Conservation (phyloP, 257 asterid species). For the Solanum chiquidenum region DNA sequence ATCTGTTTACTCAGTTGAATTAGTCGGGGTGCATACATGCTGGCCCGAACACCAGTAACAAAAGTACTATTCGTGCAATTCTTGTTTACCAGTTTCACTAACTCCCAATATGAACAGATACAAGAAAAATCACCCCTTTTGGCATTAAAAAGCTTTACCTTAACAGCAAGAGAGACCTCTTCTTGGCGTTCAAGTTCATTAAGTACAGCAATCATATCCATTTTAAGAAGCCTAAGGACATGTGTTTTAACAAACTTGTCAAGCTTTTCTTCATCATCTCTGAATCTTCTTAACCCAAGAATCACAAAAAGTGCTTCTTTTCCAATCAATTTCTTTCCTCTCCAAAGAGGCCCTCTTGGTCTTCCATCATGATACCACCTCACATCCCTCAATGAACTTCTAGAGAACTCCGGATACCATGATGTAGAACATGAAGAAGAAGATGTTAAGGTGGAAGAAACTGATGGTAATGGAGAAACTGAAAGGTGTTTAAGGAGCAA, state of each 20-base stretch:
- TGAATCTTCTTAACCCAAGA: slow-evolving; percentile 66
- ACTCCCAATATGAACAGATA: background rate
- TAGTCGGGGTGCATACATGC: background rate
- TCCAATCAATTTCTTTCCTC: slow-evolving; percentile 84
- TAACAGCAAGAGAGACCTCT: slow-evolving; percentile 77
- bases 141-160: slow-evolving; percentile 27
- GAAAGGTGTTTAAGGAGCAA: background rate
- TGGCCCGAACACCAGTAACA: background rate
- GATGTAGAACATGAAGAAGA: background rate
- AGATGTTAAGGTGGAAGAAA: background rate
- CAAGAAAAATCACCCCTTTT: background rate
- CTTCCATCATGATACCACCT: slow-evolving; percentile 80
- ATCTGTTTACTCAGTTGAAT: background rate
- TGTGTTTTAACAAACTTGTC: slow-evolving; percentile 66
- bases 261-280: slow-evolving; percentile 50
- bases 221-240: slow-evolving; percentile 68
- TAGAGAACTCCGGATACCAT: background rate
- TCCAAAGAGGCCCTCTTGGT: slow-evolving; percentile 90
- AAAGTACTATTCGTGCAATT: background rate
- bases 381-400: background rate
- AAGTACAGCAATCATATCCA: slow-evolving; percentile 83
- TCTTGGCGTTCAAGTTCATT: slow-evolving; percentile 87
- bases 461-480: background rate
- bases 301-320: slow-evolving; percentile 79
- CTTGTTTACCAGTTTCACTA: background rate